Percentiles rank a stretch among this genome's conserved stretches.
These are phyloP conservation scores for Smallanthus sonchifolius DNA, from an alignment of 129 eudicot species.

Conservation along the genomic window DNA sequence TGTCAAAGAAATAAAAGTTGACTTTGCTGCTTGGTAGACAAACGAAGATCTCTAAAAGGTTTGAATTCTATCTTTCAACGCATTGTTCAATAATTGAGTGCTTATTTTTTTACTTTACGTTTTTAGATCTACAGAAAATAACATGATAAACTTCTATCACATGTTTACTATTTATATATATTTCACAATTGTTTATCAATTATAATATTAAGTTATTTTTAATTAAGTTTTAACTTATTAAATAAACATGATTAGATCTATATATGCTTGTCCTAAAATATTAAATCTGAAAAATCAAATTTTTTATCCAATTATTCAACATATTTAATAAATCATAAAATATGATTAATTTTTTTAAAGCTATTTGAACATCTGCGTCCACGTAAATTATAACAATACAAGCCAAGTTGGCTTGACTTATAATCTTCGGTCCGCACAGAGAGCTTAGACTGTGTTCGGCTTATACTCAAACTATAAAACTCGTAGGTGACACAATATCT, in stretches of 20 bases:
- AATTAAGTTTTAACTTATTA: neutral
- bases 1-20: neutral
- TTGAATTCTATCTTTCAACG: constrained; percentile 7
- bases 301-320: neutral
- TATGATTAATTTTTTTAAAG: too few species aligned
- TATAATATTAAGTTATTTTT: too few species aligned
- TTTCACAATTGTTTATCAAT: neutral
- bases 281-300: neutral
- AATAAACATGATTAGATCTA: neutral
- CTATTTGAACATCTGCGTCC: neutral
- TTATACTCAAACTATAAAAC: neutral
- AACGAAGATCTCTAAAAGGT: neutral
- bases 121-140: neutral
- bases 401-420: neutral
- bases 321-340: neutral
- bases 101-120: neutral
- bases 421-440: neutral
- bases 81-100: neutral
- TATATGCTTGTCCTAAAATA: neutral
- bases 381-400: neutral
- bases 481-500: neutral
- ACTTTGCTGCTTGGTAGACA: neutral
- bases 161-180: neutral
- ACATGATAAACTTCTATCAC: neutral
- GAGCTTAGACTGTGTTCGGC: neutral